Evolutionary conservation across 208 protist species (phyloP), one percentile per base, ranked within the genome.

Genomic region (Acanthamoeba culbertsoni): DNA sequence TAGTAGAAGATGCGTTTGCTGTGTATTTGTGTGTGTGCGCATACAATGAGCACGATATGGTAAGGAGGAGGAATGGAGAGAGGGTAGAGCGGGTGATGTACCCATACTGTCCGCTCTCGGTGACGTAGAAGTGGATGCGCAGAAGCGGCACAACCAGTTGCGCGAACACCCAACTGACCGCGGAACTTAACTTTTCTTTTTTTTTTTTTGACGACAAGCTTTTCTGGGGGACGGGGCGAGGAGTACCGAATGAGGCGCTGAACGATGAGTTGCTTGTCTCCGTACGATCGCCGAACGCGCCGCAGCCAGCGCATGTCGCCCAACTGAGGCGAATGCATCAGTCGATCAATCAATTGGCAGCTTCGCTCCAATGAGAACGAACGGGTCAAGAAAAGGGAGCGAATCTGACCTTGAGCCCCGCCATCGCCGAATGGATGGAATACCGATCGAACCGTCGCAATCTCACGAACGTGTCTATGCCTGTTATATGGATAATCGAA

Each of bases 1-100:
- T 93, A 93, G 63, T 93, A 93, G 68, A 82, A 93, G 23, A 79
- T 79, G 0, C 88, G 2, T 93, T 93, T 93, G 8, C 84, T 91
- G 84, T 31, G 28, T 16, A 62, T 8, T 1, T 48, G 26, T 37
- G 37, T 51, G 8, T 14, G 23, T 59, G 33, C 35, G 33, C 26
- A n/a, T 48, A 35, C 51, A 14, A 10, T 53, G 28, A 28, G 28
- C 45, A 53, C 26, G 73, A 84, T 8, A 84, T 35, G 45, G 23
- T 53, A 16, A 46, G 35, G 48, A 86, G 48, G 48, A 86, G 75
- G 75, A 46, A 16, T 46, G 42, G 48, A 59, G 12, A 18, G 18
- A 8, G 48, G 12, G 12, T 8, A 6, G 28, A 37, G 26, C 20
- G 28, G 59, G 2, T 28, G 8, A 23, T 16, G 63, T 91, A 91